Evolutionary conservation across 148 eudicot genomes (phyloP).

Genomic region (Camellia sinensis): DNA sequence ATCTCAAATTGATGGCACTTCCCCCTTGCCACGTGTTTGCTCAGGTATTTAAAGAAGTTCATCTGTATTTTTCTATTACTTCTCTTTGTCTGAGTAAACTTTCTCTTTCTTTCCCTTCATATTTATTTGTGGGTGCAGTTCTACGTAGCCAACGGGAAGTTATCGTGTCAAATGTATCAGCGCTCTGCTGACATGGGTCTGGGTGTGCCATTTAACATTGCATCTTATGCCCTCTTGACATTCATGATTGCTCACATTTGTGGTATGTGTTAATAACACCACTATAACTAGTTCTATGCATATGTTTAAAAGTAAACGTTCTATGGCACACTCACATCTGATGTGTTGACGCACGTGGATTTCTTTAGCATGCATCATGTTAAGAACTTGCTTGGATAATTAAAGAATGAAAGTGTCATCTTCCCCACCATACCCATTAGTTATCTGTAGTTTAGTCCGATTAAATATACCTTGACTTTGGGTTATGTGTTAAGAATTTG

Average conservation of each 20-base stretch:
- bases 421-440: not conserved
- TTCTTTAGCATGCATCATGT: not conserved
- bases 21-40: conserved; percentile 97
- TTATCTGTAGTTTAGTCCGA: not conserved
- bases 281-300: not conserved
- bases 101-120: not conserved
- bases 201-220: conserved; percentile 95
- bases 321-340: not conserved
- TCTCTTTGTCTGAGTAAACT: not conserved
- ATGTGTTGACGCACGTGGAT: not conserved
- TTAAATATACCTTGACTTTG: not conserved
- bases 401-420: not conserved
- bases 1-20: conserved; percentile 81
- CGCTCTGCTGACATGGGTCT: conserved; percentile 98
- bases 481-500: not conserved
- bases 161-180: conserved; percentile 97
- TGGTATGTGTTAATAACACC: conserved; percentile 49
- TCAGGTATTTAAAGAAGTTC: conserved; percentile 39
- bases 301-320: not conserved
- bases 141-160: conserved; percentile 83
- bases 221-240: conserved; percentile 83
- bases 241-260: conserved; percentile 98
- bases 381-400: not conserved
- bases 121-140: conserved; percentile 50
- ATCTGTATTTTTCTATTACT: not conserved